Conservation (phyloP, 2,329 filamentous ascomycete genomes). For the Pleurostoma richardsiae region DNA sequence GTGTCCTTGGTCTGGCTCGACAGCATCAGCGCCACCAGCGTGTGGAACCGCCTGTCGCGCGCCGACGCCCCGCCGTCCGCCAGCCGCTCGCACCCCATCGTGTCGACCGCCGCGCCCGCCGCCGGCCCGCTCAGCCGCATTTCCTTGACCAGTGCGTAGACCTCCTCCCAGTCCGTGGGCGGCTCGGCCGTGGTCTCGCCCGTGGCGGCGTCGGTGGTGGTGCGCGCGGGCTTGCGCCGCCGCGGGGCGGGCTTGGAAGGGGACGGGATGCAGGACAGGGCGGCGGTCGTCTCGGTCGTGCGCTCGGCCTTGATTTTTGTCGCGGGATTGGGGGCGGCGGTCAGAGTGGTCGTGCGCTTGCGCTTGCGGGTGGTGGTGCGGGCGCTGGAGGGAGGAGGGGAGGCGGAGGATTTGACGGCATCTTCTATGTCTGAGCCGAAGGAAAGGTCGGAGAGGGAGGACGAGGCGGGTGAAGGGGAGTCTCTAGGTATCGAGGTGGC, state of each 20-base stretch:
- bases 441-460: conserved; percentile 3
- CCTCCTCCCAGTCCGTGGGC: conserved; percentile 76
- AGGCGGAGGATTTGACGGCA: conserved; percentile 14
- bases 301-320: conserved; percentile 3
- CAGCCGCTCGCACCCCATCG: conserved; percentile 88
- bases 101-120: conserved; percentile 83
- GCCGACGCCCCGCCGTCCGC: conserved; percentile 47
- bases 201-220: conserved; percentile 12
- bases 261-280: conserved; percentile 21
- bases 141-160: conserved; percentile 71
- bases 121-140: conserved; percentile 61
- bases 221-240: conserved; percentile 31
- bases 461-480: conserved; percentile 3
- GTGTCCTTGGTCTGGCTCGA: conserved; percentile 93
- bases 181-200: conserved; percentile 40
- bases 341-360: conserved; percentile 13
- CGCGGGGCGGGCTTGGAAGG: conserved; percentile 9
- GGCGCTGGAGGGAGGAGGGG: conserved; percentile 1
- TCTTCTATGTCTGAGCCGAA: conserved; percentile 25
- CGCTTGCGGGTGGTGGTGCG: conserved; percentile 19
- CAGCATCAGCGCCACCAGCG: conserved; percentile 82
- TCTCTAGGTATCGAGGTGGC: conserved; percentile 15
- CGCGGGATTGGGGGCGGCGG: background rate
- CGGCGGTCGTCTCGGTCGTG: conserved; percentile 15
- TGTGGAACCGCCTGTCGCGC: conserved; percentile 71